These are phyloP conservation scores for Pythium brachiatum DNA, from an alignment of 352 stramenopile genomes.

Conservation along the genomic window DNA sequence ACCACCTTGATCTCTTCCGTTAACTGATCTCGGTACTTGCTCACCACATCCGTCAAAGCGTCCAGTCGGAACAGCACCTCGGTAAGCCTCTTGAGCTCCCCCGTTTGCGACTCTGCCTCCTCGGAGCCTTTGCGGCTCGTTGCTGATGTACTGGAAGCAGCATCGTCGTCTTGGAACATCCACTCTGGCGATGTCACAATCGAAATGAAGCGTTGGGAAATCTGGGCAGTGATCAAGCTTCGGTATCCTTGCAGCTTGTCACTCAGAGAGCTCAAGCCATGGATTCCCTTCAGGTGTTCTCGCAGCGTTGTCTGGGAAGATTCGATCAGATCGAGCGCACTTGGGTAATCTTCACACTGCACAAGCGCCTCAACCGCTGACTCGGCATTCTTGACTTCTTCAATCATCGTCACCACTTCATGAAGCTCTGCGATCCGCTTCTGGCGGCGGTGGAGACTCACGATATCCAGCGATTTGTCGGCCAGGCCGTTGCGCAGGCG, in stretches of 20 bases:
- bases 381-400: constrained; percentile 83
- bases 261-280: constrained; percentile 62
- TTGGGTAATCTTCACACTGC: constrained; percentile 82
- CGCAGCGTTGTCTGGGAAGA: constrained; percentile 57
- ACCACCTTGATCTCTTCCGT: constrained; percentile 87
- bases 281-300: constrained; percentile 76
- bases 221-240: constrained; percentile 70
- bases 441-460: constrained; percentile 79
- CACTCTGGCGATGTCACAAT: constrained; percentile 79
- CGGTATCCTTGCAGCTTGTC: constrained; percentile 79
- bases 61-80: constrained; percentile 79
- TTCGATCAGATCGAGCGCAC: constrained; percentile 77
- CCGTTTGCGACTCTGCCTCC: constrained; percentile 36
- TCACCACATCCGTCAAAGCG: constrained; percentile 60
- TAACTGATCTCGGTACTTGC: constrained; percentile 74
- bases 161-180: constrained; percentile 70
- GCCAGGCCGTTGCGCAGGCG: constrained; percentile 72
- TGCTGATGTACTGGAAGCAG: background rate
- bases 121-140: background rate
- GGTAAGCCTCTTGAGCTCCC: constrained; percentile 53
- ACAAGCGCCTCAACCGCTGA: constrained; percentile 79
- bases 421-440: constrained; percentile 81
- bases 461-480: constrained; percentile 84
- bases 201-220: constrained; percentile 77
- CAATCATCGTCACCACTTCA: constrained; percentile 80